Conservation (phyloP, 208 protist genomes). For the Herpetomonas samuelpessoai region DNA sequence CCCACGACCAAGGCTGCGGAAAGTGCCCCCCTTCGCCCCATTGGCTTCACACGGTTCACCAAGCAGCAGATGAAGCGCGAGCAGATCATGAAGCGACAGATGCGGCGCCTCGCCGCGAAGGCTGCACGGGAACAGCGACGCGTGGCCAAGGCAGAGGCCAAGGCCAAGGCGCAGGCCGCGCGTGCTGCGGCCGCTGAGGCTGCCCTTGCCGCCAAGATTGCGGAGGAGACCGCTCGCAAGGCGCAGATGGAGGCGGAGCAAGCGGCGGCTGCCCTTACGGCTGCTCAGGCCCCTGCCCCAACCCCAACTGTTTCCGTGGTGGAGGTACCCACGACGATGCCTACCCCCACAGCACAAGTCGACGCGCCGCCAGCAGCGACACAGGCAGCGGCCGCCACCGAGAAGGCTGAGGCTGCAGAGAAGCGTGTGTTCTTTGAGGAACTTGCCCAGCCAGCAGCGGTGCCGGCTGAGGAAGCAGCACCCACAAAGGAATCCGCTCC, state of each 20-base stretch:
- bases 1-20: no score
- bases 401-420: neutral
- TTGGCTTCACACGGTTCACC: slow-evolving; percentile 1
- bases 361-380: neutral
- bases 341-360: neutral
- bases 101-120: neutral
- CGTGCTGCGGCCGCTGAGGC: neutral
- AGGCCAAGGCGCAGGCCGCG: slow-evolving; percentile 1
- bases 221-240: neutral
- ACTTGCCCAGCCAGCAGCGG: neutral
- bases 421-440: slow-evolving; percentile 1
- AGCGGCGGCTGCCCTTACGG: neutral
- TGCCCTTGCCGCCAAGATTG: neutral
- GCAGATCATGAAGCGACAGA: neutral
- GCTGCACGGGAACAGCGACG: neutral
- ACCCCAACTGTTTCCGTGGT: neutral
- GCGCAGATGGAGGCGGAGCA: neutral
- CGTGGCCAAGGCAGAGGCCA: neutral
- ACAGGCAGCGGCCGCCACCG: neutral
- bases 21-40: no score
- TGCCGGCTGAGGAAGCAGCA: neutral
- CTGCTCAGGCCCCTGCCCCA: neutral
- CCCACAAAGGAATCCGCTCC: neutral
- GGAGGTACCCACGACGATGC: neutral
- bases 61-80: neutral